Evolutionary conservation across 192 early-diverging fungal species (phyloP).

Genomic region (Mortierella alpina): DNA sequence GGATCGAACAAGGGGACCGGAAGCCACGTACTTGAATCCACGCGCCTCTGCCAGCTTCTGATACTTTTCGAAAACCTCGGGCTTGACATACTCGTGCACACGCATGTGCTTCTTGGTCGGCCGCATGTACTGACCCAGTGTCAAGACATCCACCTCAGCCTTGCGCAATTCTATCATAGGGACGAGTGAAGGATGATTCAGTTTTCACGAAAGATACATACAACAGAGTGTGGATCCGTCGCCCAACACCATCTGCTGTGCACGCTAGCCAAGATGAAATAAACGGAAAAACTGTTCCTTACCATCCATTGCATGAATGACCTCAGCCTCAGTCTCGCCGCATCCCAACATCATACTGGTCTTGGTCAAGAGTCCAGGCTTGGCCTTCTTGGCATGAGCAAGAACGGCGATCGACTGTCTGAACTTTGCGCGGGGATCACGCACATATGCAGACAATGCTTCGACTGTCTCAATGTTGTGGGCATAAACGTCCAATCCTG

Average conservation of each 20-base stretch:
- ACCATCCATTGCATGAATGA: constrained; percentile 87
- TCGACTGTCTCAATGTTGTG: constrained; percentile 99
- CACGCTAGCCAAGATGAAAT: not conserved
- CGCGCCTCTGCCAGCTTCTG: constrained; percentile 79
- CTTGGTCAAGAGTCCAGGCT: constrained; percentile 90
- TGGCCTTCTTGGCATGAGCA: constrained; percentile 84
- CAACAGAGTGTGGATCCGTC: not conserved
- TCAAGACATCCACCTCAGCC: constrained; percentile 91
- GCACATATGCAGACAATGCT: constrained; percentile 86
- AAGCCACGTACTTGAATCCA: constrained; percentile 96
- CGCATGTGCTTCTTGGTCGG: constrained; percentile 99
- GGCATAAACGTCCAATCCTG: constrained; percentile 97
- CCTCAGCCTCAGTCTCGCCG: constrained; percentile 95
- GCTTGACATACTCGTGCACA: constrained; percentile 93
- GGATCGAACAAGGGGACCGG: constrained; percentile 93
- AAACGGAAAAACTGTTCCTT: constrained; percentile 5
- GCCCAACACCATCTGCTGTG: not conserved
- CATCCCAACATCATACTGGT: constrained; percentile 98
- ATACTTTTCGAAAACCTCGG: constrained; percentile 93
- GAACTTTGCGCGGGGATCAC: constrained; percentile 93
- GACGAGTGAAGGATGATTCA: not conserved
- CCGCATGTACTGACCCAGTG: constrained; percentile 99
- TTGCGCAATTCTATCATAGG: constrained; percentile 71
- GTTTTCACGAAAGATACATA: not conserved
- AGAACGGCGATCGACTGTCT: constrained; percentile 91